Base-by-base conservation (phyloP, 2,329 filamentous ascomycete species). In the Sclerotinia glacialis region DNA sequence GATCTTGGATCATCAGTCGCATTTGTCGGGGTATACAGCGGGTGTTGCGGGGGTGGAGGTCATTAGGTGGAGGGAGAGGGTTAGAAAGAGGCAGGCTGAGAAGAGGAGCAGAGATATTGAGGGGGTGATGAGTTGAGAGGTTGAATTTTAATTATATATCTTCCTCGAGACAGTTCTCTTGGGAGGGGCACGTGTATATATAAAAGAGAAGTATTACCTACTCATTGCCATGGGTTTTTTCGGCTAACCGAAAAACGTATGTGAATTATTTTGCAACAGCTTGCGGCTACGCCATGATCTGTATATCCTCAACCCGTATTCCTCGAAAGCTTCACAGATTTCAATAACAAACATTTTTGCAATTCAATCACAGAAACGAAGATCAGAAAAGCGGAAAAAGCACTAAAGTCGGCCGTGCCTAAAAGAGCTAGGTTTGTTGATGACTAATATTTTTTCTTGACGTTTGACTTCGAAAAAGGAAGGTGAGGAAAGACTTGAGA, bases 1-100 rank as follows among this genome's bases (percentile, higher is more conserved):
- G 37, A 71, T 67, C n/a, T 67, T 78, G 21, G 78, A 80, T 72
- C 75, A 79, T 69, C 74, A 74, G 63, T 75, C 77, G 8, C 78
- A 80, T 76, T 53, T 80, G 28, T 74, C 75, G 2, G 78, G 78
- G 0, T 74, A 77, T 68, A 54, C 69, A 23, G 68, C 72, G 37
- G 78, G 78, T 2, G 70, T 76, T 21, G 71, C 64, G 12, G 67
- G 69, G 11, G 74, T 70, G 9, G 69, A 70, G 63, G 64, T 72
- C 42, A 37, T 78, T 50, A 74, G 69, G 55, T 53, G 63, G 64
- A 71, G 70, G 58, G 64, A 68, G 54, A 70, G 66, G 42, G 49
- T 61, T 55, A 76, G 67, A 67, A 70, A 69, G 58, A 70, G 70
- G 59, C 62, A 64, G 31, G 72, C 73, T 58, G 68, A 64, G 55